phyloP scores from a whole-genome alignment of 2,329 filamentous ascomycete species.

The Samsoniella hepiali region DNA sequence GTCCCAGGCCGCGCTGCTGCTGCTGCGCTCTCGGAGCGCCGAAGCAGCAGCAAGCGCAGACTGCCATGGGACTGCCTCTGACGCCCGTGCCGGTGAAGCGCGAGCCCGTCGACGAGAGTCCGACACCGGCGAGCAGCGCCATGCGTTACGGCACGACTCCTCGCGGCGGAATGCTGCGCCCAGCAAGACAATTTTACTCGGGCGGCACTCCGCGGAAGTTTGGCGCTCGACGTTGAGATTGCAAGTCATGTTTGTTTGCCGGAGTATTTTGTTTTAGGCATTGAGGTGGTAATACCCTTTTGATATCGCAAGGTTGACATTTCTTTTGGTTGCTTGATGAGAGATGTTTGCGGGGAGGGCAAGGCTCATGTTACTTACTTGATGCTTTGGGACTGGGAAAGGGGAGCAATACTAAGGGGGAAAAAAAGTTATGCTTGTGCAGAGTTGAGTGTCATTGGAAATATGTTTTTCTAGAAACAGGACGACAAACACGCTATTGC shows the following conservation, averaged over 20 bases:
- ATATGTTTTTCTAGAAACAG: conserved; percentile 2
- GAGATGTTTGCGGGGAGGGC: not conserved
- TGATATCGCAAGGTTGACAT: not conserved
- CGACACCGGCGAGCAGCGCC: too few relatives aligned
- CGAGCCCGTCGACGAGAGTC: too few relatives aligned
- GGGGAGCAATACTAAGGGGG: not conserved
- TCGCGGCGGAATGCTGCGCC: not conserved
- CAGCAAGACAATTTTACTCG: not conserved
- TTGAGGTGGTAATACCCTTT: not conserved
- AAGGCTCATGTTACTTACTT: not conserved
- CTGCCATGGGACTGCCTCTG: not conserved
- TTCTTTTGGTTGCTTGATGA: not conserved
- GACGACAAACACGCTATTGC: conserved; percentile 3
- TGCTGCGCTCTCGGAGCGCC: too few relatives aligned
- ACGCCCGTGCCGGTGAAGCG: not conserved
- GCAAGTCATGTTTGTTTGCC: too few relatives aligned
- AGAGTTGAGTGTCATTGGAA: conserved; percentile 8
- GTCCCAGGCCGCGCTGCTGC: not conserved
- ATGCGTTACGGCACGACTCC: not conserved
- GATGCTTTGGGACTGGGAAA: not conserved
- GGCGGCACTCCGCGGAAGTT: not conserved
- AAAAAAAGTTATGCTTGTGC: not conserved
- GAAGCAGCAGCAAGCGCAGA: not conserved
- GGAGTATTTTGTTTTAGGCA: too few relatives aligned
- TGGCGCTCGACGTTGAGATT: not conserved